These are phyloP conservation scores for Plasmodium inui DNA, from an alignment of 169 alveolate species.

Conservation along the genomic window DNA sequence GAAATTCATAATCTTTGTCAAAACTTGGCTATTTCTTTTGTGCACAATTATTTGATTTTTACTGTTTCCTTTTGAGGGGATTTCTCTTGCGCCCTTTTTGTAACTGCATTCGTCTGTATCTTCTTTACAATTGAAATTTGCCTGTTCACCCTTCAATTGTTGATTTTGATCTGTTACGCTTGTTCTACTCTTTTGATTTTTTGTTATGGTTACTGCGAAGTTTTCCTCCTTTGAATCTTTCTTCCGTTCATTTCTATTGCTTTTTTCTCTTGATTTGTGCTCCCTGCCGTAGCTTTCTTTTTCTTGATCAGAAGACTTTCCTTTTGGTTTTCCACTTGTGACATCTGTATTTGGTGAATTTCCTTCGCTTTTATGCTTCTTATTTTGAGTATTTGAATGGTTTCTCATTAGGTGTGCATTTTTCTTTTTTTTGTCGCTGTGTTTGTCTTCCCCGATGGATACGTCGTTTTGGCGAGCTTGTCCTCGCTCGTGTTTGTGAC, in stretches of 20 bases:
- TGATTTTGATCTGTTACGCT: slow-evolving; percentile 18
- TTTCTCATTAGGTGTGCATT: slow-evolving; percentile 6
- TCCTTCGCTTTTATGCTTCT: slow-evolving; percentile 3
- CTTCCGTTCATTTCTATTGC: not conserved
- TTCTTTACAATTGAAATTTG: not conserved
- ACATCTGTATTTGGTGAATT: not conserved
- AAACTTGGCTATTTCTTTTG: slow-evolving; percentile 58
- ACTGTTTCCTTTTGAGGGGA: slow-evolving; percentile 10
- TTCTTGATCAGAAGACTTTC: not conserved
- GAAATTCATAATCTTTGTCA: slow-evolving; percentile 51
- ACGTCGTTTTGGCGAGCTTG: not conserved
- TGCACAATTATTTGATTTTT: slow-evolving; percentile 42
- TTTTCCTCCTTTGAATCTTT: slow-evolving; percentile 3
- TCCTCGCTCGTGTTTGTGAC: not conserved
- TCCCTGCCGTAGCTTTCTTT: not conserved
- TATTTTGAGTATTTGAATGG: slow-evolving; percentile 15
- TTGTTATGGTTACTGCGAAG: not conserved
- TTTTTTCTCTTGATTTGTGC: not conserved
- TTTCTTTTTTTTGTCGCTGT: not conserved
- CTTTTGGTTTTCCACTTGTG: slow-evolving; percentile 1
- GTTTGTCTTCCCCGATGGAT: not conserved
- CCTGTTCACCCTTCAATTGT: not conserved
- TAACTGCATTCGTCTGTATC: slow-evolving; percentile 8
- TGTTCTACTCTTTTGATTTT: slow-evolving; percentile 10
- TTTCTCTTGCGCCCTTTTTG: slow-evolving; percentile 9